Conservation (phyloP, 2,329 filamentous ascomycete genomes). For the Septoria linicola region DNA sequence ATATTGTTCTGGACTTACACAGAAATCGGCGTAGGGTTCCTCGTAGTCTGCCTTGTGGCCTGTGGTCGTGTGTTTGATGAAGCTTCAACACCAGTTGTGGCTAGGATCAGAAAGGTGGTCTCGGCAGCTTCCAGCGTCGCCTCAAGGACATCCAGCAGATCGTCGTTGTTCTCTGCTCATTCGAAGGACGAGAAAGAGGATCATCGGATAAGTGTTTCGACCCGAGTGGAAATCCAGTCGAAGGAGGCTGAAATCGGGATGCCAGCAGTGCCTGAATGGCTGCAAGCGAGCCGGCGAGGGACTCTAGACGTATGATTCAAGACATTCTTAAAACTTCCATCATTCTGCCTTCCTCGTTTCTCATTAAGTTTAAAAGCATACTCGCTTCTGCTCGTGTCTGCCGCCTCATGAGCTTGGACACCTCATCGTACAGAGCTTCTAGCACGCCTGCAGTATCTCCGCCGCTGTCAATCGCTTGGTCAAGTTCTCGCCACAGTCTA, state of each 20-base stretch:
- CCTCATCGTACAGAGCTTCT: slow-evolving; percentile 8
- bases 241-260: slow-evolving; percentile 12
- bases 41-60: slow-evolving; percentile 18
- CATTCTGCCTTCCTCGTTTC: slow-evolving; percentile 11
- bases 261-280: slow-evolving; percentile 16
- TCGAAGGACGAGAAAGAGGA: slow-evolving; percentile 14
- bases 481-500: slow-evolving; percentile 14
- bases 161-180: slow-evolving; percentile 11
- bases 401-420: slow-evolving; percentile 4
- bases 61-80: slow-evolving; percentile 19
- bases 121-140: slow-evolving; percentile 12
- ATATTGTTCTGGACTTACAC: slow-evolving; percentile 20
- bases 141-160: slow-evolving; percentile 16
- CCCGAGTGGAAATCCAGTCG: slow-evolving; percentile 11
- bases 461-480: slow-evolving; percentile 4
- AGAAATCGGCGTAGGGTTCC: slow-evolving; percentile 21
- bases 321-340: no score
- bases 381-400: slow-evolving; percentile 13
- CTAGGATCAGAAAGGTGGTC: slow-evolving; percentile 12
- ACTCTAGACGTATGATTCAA: slow-evolving; percentile 14
- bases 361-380: slow-evolving; percentile 11
- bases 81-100: slow-evolving; percentile 12
- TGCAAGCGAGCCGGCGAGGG: slow-evolving; percentile 17
- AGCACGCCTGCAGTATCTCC: slow-evolving; percentile 10
- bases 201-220: slow-evolving; percentile 11